A percentile compares a stretch with the other conserved stretches of the same genome.
Conservation (phyloP, 306 rosid species). For the Geum urbanum region DNA sequence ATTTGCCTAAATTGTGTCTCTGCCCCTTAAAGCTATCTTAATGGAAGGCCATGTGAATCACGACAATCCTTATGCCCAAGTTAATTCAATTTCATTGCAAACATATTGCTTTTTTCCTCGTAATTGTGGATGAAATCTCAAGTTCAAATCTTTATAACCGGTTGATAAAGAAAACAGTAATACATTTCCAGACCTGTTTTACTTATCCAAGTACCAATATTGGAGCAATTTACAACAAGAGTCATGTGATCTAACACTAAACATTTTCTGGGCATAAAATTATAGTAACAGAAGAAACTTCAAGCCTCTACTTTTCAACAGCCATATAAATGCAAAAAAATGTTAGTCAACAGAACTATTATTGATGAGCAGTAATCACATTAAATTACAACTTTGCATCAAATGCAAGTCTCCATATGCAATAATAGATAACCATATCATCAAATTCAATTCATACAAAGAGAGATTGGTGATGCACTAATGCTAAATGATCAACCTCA, state of each 20-base stretch:
- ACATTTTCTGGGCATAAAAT: too few relatives aligned
- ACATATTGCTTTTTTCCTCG: neutral
- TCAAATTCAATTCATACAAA: too few relatives aligned
- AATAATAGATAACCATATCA: too few relatives aligned
- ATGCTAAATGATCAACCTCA: neutral
- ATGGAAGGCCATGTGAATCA: constrained; percentile 21
- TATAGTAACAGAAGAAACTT: neutral
- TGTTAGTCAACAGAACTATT: neutral
- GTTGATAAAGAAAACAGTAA: too few relatives aligned
- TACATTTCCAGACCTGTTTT: neutral
- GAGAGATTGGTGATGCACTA: too few relatives aligned
- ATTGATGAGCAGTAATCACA: neutral
- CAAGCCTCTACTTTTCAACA: neutral
- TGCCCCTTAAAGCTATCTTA: constrained; percentile 22
- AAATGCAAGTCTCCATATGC: too few relatives aligned
- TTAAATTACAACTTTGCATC: too few relatives aligned
- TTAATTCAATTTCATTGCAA: neutral
- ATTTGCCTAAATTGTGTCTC: constrained; percentile 22
- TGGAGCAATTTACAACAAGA: neutral
- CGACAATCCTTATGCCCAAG: constrained; percentile 15
- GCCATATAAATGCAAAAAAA: neutral
- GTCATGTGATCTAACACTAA: neutral
- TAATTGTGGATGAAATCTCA: too few relatives aligned
- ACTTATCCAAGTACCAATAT: neutral
- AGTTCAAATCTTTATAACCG: too few relatives aligned